Base-by-base conservation (phyloP, 208 protist species). In the Angomonas ambiguus region DNA sequence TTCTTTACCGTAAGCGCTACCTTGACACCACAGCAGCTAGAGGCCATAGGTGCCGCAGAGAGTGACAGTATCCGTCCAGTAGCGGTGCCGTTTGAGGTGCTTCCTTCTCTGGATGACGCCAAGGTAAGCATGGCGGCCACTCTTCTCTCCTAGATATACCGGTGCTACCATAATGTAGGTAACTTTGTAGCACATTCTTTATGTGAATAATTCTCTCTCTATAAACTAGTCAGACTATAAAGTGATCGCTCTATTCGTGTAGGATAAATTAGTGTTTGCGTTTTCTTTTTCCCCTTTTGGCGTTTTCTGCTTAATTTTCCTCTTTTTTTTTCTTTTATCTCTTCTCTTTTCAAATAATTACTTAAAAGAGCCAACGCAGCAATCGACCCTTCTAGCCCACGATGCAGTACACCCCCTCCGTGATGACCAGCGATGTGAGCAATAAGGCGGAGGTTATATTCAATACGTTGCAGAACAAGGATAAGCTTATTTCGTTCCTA, bases 351-450 rank as follows among this genome's bases (percentile, higher is more conserved):
- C 28, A 6, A 30, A 42, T 16, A 13, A 30, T 38, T 51, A 30
- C 3, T 48, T 55, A 13, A 62, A 62, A n/a, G n/a, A n/a, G n/a
- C n/a, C n/a, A 35, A 22, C 8, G 64, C 31, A 16, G 63, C 58
- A 41, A 51, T 66, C 10, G 13, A 41, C 11, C 45, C 30, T 57
- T 73, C 49, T 61, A 22, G 67, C 60, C 6, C 24, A 27, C 49
- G 6, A 20, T 30, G 49, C 49, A 27, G 49, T 27, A 55, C 20
- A 27, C 20, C 1, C 85, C 90, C 30, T 92, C 80, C 31, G 91
- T 96, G 33, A 61, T 96, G 51, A 96, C 91, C 33, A 96, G 87
- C 65, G 91, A 96, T 34, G 85, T 93, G 32, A 92, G 92, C 79
- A 96, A 96, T 64, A 75, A 86, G 48, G 91, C 91, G 0, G 85